These are phyloP conservation scores for Colletotrichum neosansevieriae DNA, from an alignment of 2,329 filamentous ascomycete species.

Conservation along the genomic window DNA sequence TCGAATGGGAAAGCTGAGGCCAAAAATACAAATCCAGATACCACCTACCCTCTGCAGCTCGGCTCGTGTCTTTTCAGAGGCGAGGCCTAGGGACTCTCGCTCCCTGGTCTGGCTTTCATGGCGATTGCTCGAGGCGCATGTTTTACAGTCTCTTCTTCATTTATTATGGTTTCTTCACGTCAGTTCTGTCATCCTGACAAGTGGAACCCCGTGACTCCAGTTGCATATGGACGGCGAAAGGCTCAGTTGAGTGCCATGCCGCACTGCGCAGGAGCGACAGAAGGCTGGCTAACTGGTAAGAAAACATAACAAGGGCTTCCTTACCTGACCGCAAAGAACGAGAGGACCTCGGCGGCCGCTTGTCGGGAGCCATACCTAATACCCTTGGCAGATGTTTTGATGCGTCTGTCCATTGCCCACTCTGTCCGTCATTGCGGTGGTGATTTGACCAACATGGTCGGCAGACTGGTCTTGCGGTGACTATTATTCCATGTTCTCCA, in stretches of 20 bases:
- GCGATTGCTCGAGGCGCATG: conserved; percentile 3
- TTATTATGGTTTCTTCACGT: conserved; percentile 32
- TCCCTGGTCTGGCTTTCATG: not conserved
- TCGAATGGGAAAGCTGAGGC: conserved; percentile 7
- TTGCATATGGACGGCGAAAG: not conserved
- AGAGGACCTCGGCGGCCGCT: conserved; percentile 1
- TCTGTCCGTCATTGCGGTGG: not conserved
- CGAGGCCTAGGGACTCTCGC: conserved; percentile 2
- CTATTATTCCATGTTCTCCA: not conserved
- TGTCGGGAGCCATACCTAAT: conserved; percentile 11
- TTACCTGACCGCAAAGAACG: not conserved
- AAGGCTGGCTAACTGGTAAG: not conserved
- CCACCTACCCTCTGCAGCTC: conserved; percentile 17
- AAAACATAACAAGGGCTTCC: not conserved
- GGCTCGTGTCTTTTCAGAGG: conserved; percentile 2
- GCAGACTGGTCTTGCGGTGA: not conserved
- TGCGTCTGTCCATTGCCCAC: conserved; percentile 19
- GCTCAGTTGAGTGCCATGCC: conserved; percentile 15
- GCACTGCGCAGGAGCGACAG: not conserved
- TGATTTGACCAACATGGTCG: no score
- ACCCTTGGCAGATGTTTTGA: conserved; percentile 6
- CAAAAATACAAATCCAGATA: conserved; percentile 26
- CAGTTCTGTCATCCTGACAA: conserved; percentile 13
- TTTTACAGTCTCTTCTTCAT: conserved; percentile 36
- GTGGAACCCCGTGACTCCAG: conserved; percentile 19